Evolutionary conservation across 2,329 filamentous ascomycete genomes (phyloP), one percentile per base, ranked within the genome.

Genomic region (Stemphylium lycopersici): DNA sequence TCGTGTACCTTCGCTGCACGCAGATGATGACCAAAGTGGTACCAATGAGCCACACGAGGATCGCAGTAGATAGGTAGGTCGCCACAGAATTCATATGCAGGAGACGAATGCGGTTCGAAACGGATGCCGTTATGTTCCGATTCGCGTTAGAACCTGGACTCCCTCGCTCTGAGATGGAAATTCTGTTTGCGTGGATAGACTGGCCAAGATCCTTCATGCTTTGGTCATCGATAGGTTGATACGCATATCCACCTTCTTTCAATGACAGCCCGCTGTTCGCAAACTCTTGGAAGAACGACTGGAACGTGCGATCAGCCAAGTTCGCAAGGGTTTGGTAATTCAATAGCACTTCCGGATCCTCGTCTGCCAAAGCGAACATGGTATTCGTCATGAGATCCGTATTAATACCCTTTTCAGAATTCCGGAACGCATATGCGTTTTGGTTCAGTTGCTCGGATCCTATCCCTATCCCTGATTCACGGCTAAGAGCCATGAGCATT

Each of bases 311-410:
- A 4, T 72, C 41, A 0, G 68, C 4, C 63, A 1, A 63, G 53
- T 0, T 1, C 8, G 1, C 29, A 4, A 62, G 40, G 1, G 54
- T 59, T 1, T 48, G 45, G 43, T 63, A 57, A 33, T 65, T 44
- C 11, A 62, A 53, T 0, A 74, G 49, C 0, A 61, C 63, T 8
- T 48, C 15, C 1, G 61, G 32, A 20, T 72, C 42, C 22, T 66
- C 68, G 0, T 49, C 41, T 3, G 58, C 63, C n/a, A 68, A 51
- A 1, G 40, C 38, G 39, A 67, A 73, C 69, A 71, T 73, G 5
- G 58, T 39, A 15, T 72, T 66, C 8, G 61, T 62, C 69, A 73
- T 71, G 7, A 72, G 58, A 36, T 73, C 67, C 65, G 70, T 64
- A 46, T 71, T 70, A 2, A 68, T 44, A 0, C 70, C 69, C 8